Evolutionary conservation across 2,329 filamentous ascomycete genomes (phyloP), one percentile per base, ranked within the genome.

Genomic region (Aplosporella prunicola): DNA sequence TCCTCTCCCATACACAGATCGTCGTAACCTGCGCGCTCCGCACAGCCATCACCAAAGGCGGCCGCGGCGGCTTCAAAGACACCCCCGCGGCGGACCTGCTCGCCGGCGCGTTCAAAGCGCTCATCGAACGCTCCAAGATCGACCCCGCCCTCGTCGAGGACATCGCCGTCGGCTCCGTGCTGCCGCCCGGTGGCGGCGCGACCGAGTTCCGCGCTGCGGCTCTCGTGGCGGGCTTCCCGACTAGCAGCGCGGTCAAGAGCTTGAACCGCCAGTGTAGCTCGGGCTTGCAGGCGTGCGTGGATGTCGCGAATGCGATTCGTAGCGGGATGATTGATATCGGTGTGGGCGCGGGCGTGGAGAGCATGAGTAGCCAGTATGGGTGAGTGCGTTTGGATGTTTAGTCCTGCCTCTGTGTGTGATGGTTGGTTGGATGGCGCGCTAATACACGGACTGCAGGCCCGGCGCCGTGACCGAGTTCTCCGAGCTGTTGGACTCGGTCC

Each of bases 141-240:
- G 83, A 95, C 64, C 88, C 91, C 15, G 68, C 68, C 24, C 72
- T 91, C 23, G 86, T 98, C 32, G 85, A 96, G 63, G 91, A 98
- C 58, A 81, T 98, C 47, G 82, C 82, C 35, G 88, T 96, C 41
- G 91, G 91, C 48, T 82, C 80, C 39, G 91, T 98, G 20, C 78
- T 98, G 32, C 78, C 89, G 13, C 89, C 89, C 22, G 91, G 91
- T 44, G 91, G 87, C 50, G 91, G 89, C 49, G 91, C 91, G 15
- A 96, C 91, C 31, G 91, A 96, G 68, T 95, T 94, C 78, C 82
- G 91, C 47, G 91, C 87, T 43, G 91, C 91, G 23, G 80, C 81
- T 38, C 72, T 96, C 40, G 85, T 86, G 5, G 91, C 91, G 33
- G 91, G 91, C 30, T 93, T 96, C 69, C 84, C 91, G 28, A 82